Evolutionary conservation across 805 yeast species (phyloP), one percentile per base, ranked within the genome.

Genomic region (Cephaloascus fragrans): DNA sequence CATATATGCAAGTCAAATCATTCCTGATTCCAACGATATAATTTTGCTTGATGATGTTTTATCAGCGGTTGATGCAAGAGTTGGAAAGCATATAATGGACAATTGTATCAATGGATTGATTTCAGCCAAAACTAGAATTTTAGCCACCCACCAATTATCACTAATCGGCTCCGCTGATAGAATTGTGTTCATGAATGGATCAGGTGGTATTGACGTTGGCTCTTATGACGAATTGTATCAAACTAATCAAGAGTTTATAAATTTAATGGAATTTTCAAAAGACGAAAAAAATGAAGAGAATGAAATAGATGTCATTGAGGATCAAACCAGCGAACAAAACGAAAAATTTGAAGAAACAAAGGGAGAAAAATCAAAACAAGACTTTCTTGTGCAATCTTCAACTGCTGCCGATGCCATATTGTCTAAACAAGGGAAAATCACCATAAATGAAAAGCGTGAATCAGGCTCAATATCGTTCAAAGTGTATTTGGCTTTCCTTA

Each of bases 21-120:
- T 10, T 26, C 29, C 29, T 26, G 29, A 26, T 26, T 26, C 29
- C 9, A 14, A 14, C 26, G 63, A 59, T 36, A 57, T 58, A 23
- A 47, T 58, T 18, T 46, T 61, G 14, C 39, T 58, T 43, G 64
- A 59, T 45, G 66, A 59, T 46, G 66, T 60, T 14, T 52, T 60
- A 37, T 52, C 59, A 37, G 66, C 66, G 4, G 66, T 61, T 32
- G 66, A 61, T 50, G 64, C 66, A 3, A 50, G 59, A 45, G 64
- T 61, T 18, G 66, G 64, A 36, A 57, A 53, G 38, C 64, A 59
- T 41, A 59, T 61, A 26, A 52, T 59, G 60, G 45, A 56, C 12
- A 46, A 52, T 34, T 59, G 64, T 49, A 38, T 59, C 3, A 35
- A 52, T 38, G 63, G 58, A 9, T 38, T 57, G 16, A 44, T 59